A percentile compares a stretch with the other conserved stretches of the same genome.
These are phyloP conservation scores for Fusarium nodosum DNA, from an alignment of 2,329 filamentous ascomycete genomes.

Conservation along the genomic window DNA sequence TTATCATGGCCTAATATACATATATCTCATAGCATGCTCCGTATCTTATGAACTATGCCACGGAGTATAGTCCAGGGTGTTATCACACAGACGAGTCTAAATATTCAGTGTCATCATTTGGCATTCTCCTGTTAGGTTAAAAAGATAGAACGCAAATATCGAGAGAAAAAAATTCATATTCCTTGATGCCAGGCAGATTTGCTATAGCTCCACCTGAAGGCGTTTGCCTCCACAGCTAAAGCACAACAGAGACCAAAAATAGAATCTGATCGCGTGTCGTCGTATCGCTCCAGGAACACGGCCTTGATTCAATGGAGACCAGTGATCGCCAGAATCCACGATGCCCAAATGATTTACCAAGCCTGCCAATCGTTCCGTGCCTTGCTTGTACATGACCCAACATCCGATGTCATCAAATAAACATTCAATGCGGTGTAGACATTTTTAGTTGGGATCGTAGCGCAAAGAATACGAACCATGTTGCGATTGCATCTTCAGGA, in stretches of 20 bases:
- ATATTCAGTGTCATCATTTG: not conserved
- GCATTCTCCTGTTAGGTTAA: not conserved
- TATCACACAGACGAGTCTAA: not conserved
- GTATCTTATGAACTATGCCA: not conserved
- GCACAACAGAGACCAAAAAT: constrained; percentile 42
- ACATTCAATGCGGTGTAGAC: not conserved
- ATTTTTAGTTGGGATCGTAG: not conserved
- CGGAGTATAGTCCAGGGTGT: not conserved
- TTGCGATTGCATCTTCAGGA: not conserved
- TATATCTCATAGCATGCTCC: not conserved
- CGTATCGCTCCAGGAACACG: constrained; percentile 39
- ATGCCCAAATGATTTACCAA: constrained; percentile 7
- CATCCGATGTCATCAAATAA: not conserved
- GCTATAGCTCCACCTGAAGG: constrained; percentile 13
- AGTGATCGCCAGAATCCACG: constrained; percentile 26
- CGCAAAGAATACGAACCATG: not conserved
- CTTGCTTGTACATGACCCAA: constrained; percentile 1
- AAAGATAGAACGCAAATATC: not conserved
- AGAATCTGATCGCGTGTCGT: constrained; percentile 46
- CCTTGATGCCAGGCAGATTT: not conserved
- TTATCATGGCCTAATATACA: not conserved
- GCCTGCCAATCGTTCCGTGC: constrained; percentile 8
- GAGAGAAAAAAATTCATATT: too few species aligned
- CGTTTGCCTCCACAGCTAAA: constrained; percentile 13
- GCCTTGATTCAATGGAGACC: constrained; percentile 25